Evolutionary conservation across 2,329 filamentous ascomycete genomes (phyloP), one percentile per base, ranked within the genome.

Genomic region (Neopestalotiopsis clavispora): DNA sequence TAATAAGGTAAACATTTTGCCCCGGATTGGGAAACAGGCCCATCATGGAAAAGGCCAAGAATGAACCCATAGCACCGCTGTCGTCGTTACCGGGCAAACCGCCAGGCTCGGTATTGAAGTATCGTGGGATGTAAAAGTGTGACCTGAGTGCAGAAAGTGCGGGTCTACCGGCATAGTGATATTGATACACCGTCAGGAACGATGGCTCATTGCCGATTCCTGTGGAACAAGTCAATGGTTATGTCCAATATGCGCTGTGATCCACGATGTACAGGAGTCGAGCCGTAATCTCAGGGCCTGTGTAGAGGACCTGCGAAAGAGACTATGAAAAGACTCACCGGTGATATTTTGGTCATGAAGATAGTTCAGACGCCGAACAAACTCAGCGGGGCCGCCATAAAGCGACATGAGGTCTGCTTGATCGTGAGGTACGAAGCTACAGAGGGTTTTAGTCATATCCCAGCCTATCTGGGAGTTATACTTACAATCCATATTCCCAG

Each of bases 41-140:
- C 82, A 93, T 87, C 90, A 93, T 92, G 30, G 85, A 82, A 1
- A 93, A 85, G 0, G 88, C 88, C 0, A 89, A 81, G 69, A 92
- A 93, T 0, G 86, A 86, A 20, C 90, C 91, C 90, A 93, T 92
- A 0, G 91, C 89, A 4, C 91, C 91, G 61, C 85, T 86, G 75
- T 93, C 91, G 69, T 93, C 91, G 75, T 93, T 93, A 0, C 91
- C 91, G 0, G 91, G 90, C 7, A 93, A 85, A 0, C 91, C 91
- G 1, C 79, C 80, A 0, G 87, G 79, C 0, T 86, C 87, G 0
- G 87, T 84, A 72, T 87, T 85, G 81, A 93, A 93, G 73, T 84
- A 87, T 0, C 82, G 82, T 0, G 91, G 90, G 58, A 93, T 91
- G 74, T 92, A 92, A 72, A 82, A 87, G 73, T 92, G 90, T 0